Evolutionary conservation across 768 basidiomycete species (phyloP), one percentile per base, ranked within the genome.

Genomic region (Tephrocybe rancida): DNA sequence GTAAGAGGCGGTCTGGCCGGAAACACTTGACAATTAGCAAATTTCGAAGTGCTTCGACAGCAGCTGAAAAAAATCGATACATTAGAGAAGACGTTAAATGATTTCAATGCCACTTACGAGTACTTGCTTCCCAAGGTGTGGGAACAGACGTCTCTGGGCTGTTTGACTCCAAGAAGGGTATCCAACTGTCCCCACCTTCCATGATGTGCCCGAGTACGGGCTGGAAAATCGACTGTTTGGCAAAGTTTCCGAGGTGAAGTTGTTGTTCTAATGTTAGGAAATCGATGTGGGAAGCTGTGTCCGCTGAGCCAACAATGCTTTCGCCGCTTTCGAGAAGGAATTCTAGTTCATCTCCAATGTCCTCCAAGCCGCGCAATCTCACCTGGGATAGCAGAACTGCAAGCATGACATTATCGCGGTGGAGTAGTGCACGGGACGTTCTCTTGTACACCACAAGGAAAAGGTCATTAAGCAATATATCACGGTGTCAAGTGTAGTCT

Each of bases 241-340:
- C 82, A 63, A 87, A 93, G 46, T 71, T 78, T 45, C 85, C 79
- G 9, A 96, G 77, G 19, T 90, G 86, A 54, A 78, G 74, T 45
- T 76, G 70, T 68, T 93, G 91, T 46, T 92, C 90, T 9, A 82
- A 53, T 3, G 85, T 78, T 46, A 95, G 71, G 48, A 88, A 66
- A 30, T 81, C 67, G 37, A 73, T 71, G 8, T 71, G 63, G 48
- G 75, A 66, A 30, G 72, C 66, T 1, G 68, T 46, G 27, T 66
- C 63, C 21, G 78, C 55, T 25, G 65, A 63, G 19, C 77, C 66
- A 46, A 79, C 66, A 18, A 83, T 74, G 18, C 81, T 82, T 44
- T 92, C 89, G 5, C 90, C 88, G 60, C 90, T 88, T 65, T 98
- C 95, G 38, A 98, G 76, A n/a, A 98, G 72, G 72, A 94, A 92